Base-by-base conservation (phyloP, 495 filamentous ascomycete species). In the Pyrenula massariospora region DNA sequence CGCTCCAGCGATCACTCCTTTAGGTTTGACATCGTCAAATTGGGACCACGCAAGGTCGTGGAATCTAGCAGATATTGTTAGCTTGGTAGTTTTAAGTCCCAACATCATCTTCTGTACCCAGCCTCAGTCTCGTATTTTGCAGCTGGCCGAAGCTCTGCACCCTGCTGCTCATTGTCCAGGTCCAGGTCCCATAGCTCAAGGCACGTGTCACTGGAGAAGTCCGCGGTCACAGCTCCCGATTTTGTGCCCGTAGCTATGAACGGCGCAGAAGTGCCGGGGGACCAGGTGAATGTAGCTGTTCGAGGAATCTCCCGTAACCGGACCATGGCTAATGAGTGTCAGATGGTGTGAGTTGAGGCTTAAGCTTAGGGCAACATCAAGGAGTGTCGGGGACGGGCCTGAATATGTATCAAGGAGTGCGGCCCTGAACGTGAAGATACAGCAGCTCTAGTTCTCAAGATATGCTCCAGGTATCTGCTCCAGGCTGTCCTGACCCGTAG, bases 211-310 rank as follows among this genome's bases (percentile, higher is more conserved):
- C 93, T 91, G 3, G 93, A 97, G 75, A 99, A 97, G 68, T 96
- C 91, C 62, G 88, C 91, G 71, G 93, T 89, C 19, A 97, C 91
- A 59, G 93, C 93, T 54, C 93, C 93, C 56, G 92, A 91, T 64
- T 88, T 82, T 22, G 93, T 97, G 63, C 93, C 93, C n/a, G 93
- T 97, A 48, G 91, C 92, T 55, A 99, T 76, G 62, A 94, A 78
- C 60, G 91, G 89, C 57, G 79, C 76, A 31, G 78, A 74, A 49
- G 87, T 70, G 56, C 85, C 84, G 12, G 90, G 86, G 58, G 90
- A 93, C 92, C 93, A 99, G 58, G 94, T 89, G 66, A 99, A 97
- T 64, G 91, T 88, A 70, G 92, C 92, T 57, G 93, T 97, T 72
- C 93, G 81, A 65, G 90, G 87, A 66, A 99, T 92, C 74, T 97